Conservation (phyloP, 2,329 filamentous ascomycete genomes). For the Fonsecaea pedrosoi region DNA sequence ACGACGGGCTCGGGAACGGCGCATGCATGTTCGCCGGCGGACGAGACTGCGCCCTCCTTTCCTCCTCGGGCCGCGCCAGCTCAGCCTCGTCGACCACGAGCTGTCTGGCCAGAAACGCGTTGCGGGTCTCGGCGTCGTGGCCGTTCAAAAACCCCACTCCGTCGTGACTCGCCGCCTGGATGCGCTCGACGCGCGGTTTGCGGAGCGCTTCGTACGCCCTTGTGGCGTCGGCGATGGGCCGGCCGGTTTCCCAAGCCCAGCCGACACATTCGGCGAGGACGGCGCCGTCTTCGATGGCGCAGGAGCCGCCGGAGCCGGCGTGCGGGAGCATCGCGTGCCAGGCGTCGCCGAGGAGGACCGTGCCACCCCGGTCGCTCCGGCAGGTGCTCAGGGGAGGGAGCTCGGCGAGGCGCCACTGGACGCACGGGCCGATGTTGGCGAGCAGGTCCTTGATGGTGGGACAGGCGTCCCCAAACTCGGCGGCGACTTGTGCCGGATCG, state of each 20-base stretch:
- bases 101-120: slow-evolving; percentile 6
- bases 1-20: slow-evolving; percentile 5
- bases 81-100: neutral
- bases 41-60: slow-evolving; percentile 9
- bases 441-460: slow-evolving; percentile 12
- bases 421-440: slow-evolving; percentile 11
- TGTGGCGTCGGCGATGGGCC: slow-evolving; percentile 17
- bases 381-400: slow-evolving; percentile 19
- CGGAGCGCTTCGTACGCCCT: slow-evolving; percentile 14
- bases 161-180: slow-evolving; percentile 15
- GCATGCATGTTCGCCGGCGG: slow-evolving; percentile 12
- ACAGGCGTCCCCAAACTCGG: slow-evolving; percentile 17
- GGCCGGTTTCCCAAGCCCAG: slow-evolving; percentile 12
- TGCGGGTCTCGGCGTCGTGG: neutral
- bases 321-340: slow-evolving; percentile 22
- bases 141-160: slow-evolving; percentile 12
- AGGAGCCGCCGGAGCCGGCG: slow-evolving; percentile 15
- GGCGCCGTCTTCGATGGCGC: slow-evolving; percentile 20
- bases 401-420: slow-evolving; percentile 18
- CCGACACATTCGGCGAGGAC: slow-evolving; percentile 17
- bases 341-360: slow-evolving; percentile 17
- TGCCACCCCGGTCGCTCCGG: slow-evolving; percentile 13
- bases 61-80: slow-evolving; percentile 15
- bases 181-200: slow-evolving; percentile 21
- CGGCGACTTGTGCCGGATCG: slow-evolving; percentile 11